Conservation (phyloP, 345 rosid species). For the Eucalyptus paniculata region DNA sequence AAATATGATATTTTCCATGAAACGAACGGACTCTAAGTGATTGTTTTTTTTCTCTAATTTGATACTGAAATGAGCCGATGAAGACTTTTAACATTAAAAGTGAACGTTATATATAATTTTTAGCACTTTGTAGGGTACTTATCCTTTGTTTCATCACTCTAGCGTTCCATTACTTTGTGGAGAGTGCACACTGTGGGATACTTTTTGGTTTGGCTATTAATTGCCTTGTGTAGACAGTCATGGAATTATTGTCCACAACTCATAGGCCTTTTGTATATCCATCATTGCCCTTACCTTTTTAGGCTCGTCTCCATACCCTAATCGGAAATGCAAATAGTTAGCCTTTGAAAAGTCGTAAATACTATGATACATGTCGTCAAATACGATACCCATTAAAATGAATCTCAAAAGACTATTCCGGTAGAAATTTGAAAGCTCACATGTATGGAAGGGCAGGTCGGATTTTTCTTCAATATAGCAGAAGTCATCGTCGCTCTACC, state of each 20-base stretch:
- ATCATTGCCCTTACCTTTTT: background rate
- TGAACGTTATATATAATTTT: too few species aligned
- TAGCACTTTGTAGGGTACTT: too few species aligned
- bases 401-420: background rate
- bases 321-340: background rate
- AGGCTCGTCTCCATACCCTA: background rate
- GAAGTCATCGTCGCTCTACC: background rate
- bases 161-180: background rate
- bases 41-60: too few species aligned
- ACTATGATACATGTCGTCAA: background rate
- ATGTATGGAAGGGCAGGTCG: too few species aligned
- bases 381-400: background rate
- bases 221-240: too few species aligned
- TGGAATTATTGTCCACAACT: background rate
- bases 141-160: background rate
- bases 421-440: background rate
- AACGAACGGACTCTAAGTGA: too few species aligned
- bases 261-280: background rate
- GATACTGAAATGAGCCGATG: accelerated
- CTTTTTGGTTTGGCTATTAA: background rate
- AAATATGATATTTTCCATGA: accelerated
- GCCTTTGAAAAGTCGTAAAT: background rate
- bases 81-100: too few species aligned
- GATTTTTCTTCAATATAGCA: background rate
- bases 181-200: background rate